Evolutionary conservation across 2,329 filamentous ascomycete species (phyloP).

Genomic region (Cyphellophora attinorum): DNA sequence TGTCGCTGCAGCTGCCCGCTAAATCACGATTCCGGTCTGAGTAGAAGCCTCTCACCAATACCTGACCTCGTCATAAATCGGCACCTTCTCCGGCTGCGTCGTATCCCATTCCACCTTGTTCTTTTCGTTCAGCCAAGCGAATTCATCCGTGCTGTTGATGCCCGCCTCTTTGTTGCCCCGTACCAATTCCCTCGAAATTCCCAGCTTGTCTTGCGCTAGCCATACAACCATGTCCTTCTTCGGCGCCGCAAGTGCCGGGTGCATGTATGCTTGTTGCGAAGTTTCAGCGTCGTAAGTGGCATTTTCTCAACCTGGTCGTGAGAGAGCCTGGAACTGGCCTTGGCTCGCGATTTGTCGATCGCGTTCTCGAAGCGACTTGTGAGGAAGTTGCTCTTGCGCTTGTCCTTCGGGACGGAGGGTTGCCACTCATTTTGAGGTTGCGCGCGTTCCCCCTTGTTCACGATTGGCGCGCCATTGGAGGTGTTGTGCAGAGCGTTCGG

Average conservation of each 20-base stretch:
- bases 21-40: too few relatives aligned
- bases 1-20: too few relatives aligned
- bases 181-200: constrained; percentile 67
- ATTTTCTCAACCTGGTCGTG: too few relatives aligned
- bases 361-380: constrained; percentile 45
- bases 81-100: constrained; percentile 26
- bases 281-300: constrained; percentile 55
- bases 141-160: constrained; percentile 71
- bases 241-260: constrained; percentile 56
- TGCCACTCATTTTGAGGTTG: too few relatives aligned
- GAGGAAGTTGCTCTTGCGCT: constrained; percentile 32
- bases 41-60: too few relatives aligned
- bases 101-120: constrained; percentile 55
- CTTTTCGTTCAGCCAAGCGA: constrained; percentile 60
- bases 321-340: too few relatives aligned
- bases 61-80: constrained; percentile 8
- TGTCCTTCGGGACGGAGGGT: background rate
- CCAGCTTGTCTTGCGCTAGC: constrained; percentile 68
- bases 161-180: constrained; percentile 55
- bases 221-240: constrained; percentile 47
- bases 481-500: background rate
- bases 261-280: constrained; percentile 59
- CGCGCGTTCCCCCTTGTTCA: too few relatives aligned
- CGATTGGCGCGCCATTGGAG: background rate
- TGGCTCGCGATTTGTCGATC: constrained; percentile 12